Evolutionary conservation across 257 asterid species (phyloP), one percentile per base, ranked within the genome.

Genomic region (Solanum paucissectum): DNA sequence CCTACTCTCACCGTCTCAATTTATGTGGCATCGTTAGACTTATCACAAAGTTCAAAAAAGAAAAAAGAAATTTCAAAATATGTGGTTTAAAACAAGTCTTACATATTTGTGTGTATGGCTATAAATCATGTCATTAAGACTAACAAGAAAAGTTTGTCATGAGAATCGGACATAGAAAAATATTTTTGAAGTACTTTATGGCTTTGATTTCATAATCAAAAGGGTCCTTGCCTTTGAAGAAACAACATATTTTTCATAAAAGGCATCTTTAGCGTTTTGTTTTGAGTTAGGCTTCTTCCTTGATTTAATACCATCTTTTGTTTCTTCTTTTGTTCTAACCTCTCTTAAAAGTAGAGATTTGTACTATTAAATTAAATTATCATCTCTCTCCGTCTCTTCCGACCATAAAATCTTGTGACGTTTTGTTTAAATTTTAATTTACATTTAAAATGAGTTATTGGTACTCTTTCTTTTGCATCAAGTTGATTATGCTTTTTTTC

Each of bases 211-310:
- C 36, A 82, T 86, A 68, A 87, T 64, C 37, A 84, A 75, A n/a
- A 68, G 76, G 87, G 89, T 66, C 32, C 29, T 71, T 81, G 73
- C 64, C 73, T 72, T 86, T 83, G 86, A 74, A 89, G 89, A 83
- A 88, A 76, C 88, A 75, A 74, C 87, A 88, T 87, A 84, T 58
- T 88, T 90, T 75, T 87, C 86, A 84, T 37, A 71, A 90, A 72
- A 87, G 90, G 90, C 91, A 66, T 87, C 88, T 91, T 87, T 87
- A 13, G 86, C 62, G 69, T 86, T 66, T 81, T 46, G 18, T 81
- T 77, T 79, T 85, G 90, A 32, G 44, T 85, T 87, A 18, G 66
- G 6, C 49, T 72, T 66, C 60, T 46, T 76, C 79, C 86, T 25
- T 84, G 87, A 32, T 87, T 84, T 33, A 89, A 76, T 73, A 40